Evolutionary conservation across 2,329 filamentous ascomycete genomes (phyloP), one percentile per base, ranked within the genome.

Genomic region (Cryphonectria carpinicola): DNA sequence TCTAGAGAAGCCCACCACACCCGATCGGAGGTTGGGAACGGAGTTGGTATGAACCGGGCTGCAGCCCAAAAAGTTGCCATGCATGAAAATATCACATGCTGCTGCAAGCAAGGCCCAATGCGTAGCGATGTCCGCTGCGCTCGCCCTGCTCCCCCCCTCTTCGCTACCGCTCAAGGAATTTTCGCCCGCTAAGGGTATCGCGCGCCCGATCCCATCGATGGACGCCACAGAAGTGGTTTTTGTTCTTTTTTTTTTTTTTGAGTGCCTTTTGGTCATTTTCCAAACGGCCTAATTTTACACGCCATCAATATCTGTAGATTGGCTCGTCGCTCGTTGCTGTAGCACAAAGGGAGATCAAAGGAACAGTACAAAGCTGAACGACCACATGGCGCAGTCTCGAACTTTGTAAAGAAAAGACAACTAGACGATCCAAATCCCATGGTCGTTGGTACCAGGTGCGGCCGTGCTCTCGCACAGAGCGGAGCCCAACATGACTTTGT

Each of bases 1-100:
- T 32, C 52, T 14, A 32, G 52, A 8, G 10, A 11, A 28, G 25
- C 22, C 19, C 14, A 28, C 52, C 13, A 32, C 52, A 13, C 52
- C 52, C 52, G 52, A 56, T 17, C 25, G 52, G n/a, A 56, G 52
- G n/a, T 14, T 14, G 52, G 52, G 25, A 25, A 25, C 25, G 52
- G n/a, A 56, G 52, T 56, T 56, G 52, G 52, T 13, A 56, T 17
- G 52, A 56, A 56, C 52, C 52, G n/a, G 52, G 52, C 52, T 56
- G 52, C 52, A 54, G n/a, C 52, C 25, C 25, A 6, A 49, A 49
- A 19, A 22, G 6, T 1, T 54, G 52, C n/a, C 11, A n/a, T 54
- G 52, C 25, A 11, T n/a, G 37, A 39, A 39, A 39, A 39, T 17
- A 49, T 28, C 52, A 54, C 52, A 49, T 49, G 43, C 43, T 49